Evolutionary conservation across 179 eudicot genomes (phyloP), one percentile per base, ranked within the genome.

Genomic region (Beta macrorhiza): DNA sequence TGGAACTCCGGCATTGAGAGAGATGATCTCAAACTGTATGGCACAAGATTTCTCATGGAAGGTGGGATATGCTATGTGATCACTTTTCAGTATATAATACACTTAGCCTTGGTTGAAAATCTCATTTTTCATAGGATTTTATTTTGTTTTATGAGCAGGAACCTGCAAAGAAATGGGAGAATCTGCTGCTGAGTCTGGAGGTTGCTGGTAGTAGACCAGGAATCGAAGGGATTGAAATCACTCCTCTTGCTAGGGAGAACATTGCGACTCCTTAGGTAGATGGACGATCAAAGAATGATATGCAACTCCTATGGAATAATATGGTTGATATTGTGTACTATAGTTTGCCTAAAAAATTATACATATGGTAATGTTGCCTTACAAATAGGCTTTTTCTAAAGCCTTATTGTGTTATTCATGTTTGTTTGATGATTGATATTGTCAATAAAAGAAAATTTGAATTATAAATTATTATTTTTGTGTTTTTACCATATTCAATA

Each of bases 91-190:
- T 14, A 5, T 29, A 16, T 55, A 25, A 13, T 69, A 44, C 10
- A 22, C 20, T 25, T 47, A 7, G 64, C 42, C 29, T 42, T 49
- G 22, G 11, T 17, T 15, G 10, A 7, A 17, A 20, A 69, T 3
- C 20, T 69, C 73, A 62, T n/a, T 20, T 17, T 16, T 69, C 2
- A 32, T n/a, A n/a, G n/a, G 22, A 16, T 72, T 25, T 72, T 22
- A 2, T 0, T 7, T 55, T 13, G n/a, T 37, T 15, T 37, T 62
- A 37, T 8, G 62, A 47, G 72, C 85, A 92, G 97, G 93, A 85
- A 55, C 97, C 99, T 14, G 94, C 98, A 7, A 91, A 86, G 92
- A 86, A 89, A 61, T 95, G 99, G 99, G 98, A 93, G 83, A n/a
- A 77, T 52, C 7, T 89, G 82, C 87, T 95, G 76, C 74, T 95